Conservation (phyloP, 352 stramenopile genomes). For the Pythium phragmiticola region DNA sequence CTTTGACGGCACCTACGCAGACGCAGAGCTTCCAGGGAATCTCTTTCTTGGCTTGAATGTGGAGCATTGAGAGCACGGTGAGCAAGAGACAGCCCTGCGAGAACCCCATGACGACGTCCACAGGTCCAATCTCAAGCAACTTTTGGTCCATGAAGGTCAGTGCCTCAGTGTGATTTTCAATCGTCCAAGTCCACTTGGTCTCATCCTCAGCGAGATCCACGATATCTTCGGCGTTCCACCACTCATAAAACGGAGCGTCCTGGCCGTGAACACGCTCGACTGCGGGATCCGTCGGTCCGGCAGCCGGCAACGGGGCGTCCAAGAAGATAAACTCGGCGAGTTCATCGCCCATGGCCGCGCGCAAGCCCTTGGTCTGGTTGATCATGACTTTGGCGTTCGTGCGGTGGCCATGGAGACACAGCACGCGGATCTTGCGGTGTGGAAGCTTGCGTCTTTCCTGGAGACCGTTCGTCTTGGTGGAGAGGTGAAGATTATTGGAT, state of each 20-base stretch:
- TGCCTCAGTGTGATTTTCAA: constrained; percentile 37
- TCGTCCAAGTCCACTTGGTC: constrained; percentile 31
- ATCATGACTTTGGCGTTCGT: constrained; percentile 35
- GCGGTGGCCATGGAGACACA: constrained; percentile 33
- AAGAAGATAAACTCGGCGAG: constrained; percentile 33
- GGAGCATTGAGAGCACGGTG: constrained; percentile 36
- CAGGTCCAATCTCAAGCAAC: constrained; percentile 35
- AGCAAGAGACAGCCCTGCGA: constrained; percentile 53
- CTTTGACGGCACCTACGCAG: constrained; percentile 39
- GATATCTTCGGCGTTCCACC: constrained; percentile 33
- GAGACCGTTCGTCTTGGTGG: neutral
- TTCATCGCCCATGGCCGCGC: constrained; percentile 25
- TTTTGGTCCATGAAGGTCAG: constrained; percentile 45
- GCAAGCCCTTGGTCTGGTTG: constrained; percentile 30
- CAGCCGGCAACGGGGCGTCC: constrained; percentile 22
- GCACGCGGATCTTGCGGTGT: constrained; percentile 23
- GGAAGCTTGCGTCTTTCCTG: constrained; percentile 13
- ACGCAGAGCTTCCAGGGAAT: constrained; percentile 40
- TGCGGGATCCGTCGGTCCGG: constrained; percentile 19
- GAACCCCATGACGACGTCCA: constrained; percentile 54
- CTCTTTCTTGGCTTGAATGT: constrained; percentile 27
- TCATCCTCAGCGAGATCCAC: constrained; percentile 21
- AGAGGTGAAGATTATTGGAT: neutral
- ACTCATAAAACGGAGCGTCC: constrained; percentile 47
- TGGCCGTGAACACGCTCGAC: constrained; percentile 24